Conservation (phyloP, 2,329 filamentous ascomycete genomes). For the Colletotrichum shisoi region DNA sequence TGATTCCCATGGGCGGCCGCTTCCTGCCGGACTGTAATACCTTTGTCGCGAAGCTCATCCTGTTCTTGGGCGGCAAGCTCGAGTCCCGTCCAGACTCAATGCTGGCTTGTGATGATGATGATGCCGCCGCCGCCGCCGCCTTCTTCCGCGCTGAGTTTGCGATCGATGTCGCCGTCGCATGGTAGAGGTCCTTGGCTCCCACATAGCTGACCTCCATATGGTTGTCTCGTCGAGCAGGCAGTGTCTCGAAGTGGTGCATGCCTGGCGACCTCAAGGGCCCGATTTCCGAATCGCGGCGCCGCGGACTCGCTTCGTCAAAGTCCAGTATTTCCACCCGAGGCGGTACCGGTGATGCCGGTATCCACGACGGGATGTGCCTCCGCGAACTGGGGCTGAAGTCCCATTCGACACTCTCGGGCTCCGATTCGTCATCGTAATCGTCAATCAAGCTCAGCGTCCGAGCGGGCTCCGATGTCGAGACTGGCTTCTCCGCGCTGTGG, state of each 20-base stretch:
- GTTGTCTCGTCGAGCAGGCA: slow-evolving; percentile 37
- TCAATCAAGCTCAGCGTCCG: slow-evolving; percentile 34
- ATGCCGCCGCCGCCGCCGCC: too few species aligned
- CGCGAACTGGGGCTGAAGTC: slow-evolving; percentile 32
- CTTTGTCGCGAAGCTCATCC: slow-evolving; percentile 36
- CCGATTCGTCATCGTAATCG: slow-evolving; percentile 32
- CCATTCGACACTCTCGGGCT: slow-evolving; percentile 30
- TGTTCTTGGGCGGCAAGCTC: slow-evolving; percentile 14
- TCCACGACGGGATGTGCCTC: slow-evolving; percentile 32
- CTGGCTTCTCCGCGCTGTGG: slow-evolving; percentile 5
- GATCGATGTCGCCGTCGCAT: slow-evolving; percentile 41
- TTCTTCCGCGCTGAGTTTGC: slow-evolving; percentile 34
- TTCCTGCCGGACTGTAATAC: slow-evolving; percentile 36
- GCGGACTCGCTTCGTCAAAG: slow-evolving; percentile 31
- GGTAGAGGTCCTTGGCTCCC: slow-evolving; percentile 43
- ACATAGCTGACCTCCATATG: slow-evolving; percentile 38
- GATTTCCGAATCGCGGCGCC: slow-evolving; percentile 37
- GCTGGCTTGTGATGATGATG: slow-evolving; percentile 8
- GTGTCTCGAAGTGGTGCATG: slow-evolving; percentile 41
- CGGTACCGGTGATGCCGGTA: slow-evolving; percentile 36
- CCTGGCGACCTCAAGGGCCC: slow-evolving; percentile 32
- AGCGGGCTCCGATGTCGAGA: slow-evolving; percentile 29
- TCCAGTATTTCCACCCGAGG: slow-evolving; percentile 28
- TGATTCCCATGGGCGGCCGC: slow-evolving; percentile 33
- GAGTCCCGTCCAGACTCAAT: slow-evolving; percentile 18